Conservation (phyloP, 441 rosid genomes). For the Raphanus hybrid region DNA sequence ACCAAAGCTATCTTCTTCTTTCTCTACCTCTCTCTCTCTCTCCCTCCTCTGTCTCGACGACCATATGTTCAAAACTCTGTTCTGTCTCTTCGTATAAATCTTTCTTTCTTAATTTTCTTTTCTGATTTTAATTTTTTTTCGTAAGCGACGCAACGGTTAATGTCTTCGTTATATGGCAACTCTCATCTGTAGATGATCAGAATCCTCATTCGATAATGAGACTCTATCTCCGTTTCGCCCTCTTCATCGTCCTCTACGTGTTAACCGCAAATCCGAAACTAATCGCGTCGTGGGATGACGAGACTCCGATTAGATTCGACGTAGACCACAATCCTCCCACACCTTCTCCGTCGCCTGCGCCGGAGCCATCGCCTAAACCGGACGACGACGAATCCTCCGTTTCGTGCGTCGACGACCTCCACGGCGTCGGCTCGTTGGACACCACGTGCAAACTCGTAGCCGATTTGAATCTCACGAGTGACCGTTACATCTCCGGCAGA, state of each 20-base stretch:
- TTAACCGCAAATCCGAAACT: constrained; percentile 38
- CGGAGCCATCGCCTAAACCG: constrained; percentile 54
- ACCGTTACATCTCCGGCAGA: constrained; percentile 69
- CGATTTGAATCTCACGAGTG: constrained; percentile 78
- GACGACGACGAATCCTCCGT: constrained; percentile 83
- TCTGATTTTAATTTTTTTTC: background rate
- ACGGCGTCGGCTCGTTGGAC: constrained; percentile 83
- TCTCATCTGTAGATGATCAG: constrained; percentile 48
- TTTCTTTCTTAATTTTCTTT: background rate
- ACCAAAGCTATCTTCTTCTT: constrained; percentile 32
- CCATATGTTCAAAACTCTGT: constrained; percentile 3
- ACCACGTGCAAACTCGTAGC: constrained; percentile 80
- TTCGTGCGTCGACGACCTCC: constrained; percentile 82
- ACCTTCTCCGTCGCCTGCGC: constrained; percentile 42
- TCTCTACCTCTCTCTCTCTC: constrained; percentile 18
- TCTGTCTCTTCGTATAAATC: constrained; percentile 6
- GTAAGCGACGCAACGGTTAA: constrained; percentile 33
- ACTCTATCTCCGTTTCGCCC: constrained; percentile 39
- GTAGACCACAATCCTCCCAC: constrained; percentile 78
- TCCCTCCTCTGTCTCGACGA: constrained; percentile 15
- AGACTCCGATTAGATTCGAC: constrained; percentile 49
- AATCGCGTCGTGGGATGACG: constrained; percentile 41
- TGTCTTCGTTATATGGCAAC: constrained; percentile 30
- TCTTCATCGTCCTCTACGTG: constrained; percentile 31
- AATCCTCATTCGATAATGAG: constrained; percentile 55